These are phyloP conservation scores for Yarrowia hollandica DNA, from an alignment of 805 yeast species.

Conservation along the genomic window DNA sequence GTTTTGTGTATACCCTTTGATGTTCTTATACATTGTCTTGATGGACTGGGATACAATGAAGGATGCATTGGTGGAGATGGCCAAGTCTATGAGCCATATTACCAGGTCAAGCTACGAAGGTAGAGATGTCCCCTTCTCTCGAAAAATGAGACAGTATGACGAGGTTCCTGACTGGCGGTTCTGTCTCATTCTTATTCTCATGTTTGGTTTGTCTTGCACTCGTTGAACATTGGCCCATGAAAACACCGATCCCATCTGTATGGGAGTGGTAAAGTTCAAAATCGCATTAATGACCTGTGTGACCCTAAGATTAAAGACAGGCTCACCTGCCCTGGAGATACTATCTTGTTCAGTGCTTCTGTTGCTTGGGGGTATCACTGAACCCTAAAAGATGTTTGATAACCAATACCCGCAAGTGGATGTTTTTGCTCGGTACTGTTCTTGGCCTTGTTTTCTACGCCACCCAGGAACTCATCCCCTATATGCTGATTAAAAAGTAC, in stretches of 20 bases:
- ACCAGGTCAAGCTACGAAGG: slow-evolving; percentile 7
- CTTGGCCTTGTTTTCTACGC: slow-evolving; percentile 31
- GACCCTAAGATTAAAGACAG: slow-evolving; percentile 20
- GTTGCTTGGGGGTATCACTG: slow-evolving; percentile 49
- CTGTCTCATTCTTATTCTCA: slow-evolving; percentile 47
- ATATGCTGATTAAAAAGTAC: slow-evolving; percentile 3
- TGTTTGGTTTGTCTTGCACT: slow-evolving; percentile 42
- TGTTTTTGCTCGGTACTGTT: slow-evolving; percentile 36
- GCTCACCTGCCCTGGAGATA: slow-evolving; percentile 43
- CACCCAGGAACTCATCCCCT: slow-evolving; percentile 33
- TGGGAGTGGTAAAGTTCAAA: slow-evolving; percentile 41
- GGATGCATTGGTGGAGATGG: slow-evolving; percentile 31
- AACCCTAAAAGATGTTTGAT: slow-evolving; percentile 51
- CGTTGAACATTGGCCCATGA: slow-evolving; percentile 46
- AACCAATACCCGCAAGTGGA: slow-evolving; percentile 34
- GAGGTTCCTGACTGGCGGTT: slow-evolving; percentile 82
- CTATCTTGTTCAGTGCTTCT: slow-evolving; percentile 54
- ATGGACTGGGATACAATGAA: slow-evolving; percentile 31
- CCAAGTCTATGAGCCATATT: not conserved
- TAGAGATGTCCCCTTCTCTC: slow-evolving; percentile 33
- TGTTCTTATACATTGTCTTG: slow-evolving; percentile 38
- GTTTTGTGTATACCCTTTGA: slow-evolving; percentile 51
- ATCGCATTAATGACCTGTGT: slow-evolving; percentile 39
- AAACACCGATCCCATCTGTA: slow-evolving; percentile 48
- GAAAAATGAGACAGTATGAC: slow-evolving; percentile 53